Evolutionary conservation across 2,329 filamentous ascomycete species (phyloP), one percentile per base, ranked within the genome.

Genomic region (Aspergillus sergii): DNA sequence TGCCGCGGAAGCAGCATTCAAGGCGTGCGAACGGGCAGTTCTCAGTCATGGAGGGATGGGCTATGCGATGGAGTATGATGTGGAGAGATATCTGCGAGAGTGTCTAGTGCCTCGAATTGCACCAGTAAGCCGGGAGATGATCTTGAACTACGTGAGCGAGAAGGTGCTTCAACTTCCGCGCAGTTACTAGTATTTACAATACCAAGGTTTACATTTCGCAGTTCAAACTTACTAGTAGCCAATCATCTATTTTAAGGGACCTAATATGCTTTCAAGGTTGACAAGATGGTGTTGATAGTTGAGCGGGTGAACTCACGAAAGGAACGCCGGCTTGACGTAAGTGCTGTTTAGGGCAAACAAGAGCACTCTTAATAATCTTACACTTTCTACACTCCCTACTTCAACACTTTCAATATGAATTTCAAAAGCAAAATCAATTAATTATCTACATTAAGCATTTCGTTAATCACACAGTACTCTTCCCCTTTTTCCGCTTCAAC

Each of bases 41-140:
- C 73, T 88, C 65, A 80, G 81, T 2, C 85, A 86, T 71, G 86
- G 86, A 32, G 86, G 86, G 0, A 89, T 88, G 86, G 86, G 86
- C 0, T 89, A 88, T 75, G 86, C 86, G 8, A 82, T 85, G 63
- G 86, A 88, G 68, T 88, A 87, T 68, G 83, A 89, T 71, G 86
- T 88, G 0, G 86, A 88, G 74, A 76, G 86, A 54, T 89, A 86
- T 73, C 68, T 88, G 59, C 78, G 86, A 43, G 86, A 88, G 72
- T 84, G 83, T 58, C 82, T 88, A 62, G 85, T 88, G 11, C 86
- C 86, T 1, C 72, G 86, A 26, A 86, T 88, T 64, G 86, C 86
- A 3, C 86, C 86, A 0, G 84, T 88, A 7, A 86, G 84, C 62
- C 74, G 84, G 60, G 84, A 81, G 66, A 81, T 81, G 79, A 80